These are phyloP conservation scores for Lepidium africanum DNA, from an alignment of 345 rosid genomes.

Conservation along the genomic window DNA sequence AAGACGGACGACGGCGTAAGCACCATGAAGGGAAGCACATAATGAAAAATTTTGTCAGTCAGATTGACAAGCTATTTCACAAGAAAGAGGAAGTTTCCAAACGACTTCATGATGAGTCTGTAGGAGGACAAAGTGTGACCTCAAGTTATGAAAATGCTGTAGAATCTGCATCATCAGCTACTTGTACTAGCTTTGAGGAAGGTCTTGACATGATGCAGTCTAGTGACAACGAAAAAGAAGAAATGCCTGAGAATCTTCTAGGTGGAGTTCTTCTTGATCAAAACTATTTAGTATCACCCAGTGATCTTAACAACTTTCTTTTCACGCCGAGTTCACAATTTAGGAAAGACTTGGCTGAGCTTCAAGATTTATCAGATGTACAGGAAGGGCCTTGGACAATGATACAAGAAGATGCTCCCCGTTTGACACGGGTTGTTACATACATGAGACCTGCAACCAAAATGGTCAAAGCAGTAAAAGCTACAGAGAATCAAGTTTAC, in stretches of 20 bases:
- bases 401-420: constrained; percentile 35
- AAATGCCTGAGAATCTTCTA: constrained; percentile 59
- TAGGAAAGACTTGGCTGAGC: constrained; percentile 55
- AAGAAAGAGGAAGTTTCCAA: constrained; percentile 43
- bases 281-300: constrained; percentile 34
- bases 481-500: constrained; percentile 71
- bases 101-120: constrained; percentile 31
- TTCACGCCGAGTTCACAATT: constrained; percentile 66
- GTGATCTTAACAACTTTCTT: constrained; percentile 54
- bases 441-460: constrained; percentile 67
- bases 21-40: constrained; percentile 60
- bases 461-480: constrained; percentile 71
- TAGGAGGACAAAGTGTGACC: constrained; percentile 38
- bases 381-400: constrained; percentile 71
- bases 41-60: constrained; percentile 42
- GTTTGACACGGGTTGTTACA: constrained; percentile 42
- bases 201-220: constrained; percentile 49
- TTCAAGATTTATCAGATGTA: constrained; percentile 56
- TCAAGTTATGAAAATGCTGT: constrained; percentile 61
- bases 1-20: constrained; percentile 36
- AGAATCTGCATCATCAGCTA: constrained; percentile 28
- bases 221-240: constrained; percentile 29
- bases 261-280: constrained; percentile 75
- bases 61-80: constrained; percentile 52
- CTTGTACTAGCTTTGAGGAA: constrained; percentile 53